Conservation (phyloP, 2,329 filamentous ascomycete species). For the Diaporthe citri region DNA sequence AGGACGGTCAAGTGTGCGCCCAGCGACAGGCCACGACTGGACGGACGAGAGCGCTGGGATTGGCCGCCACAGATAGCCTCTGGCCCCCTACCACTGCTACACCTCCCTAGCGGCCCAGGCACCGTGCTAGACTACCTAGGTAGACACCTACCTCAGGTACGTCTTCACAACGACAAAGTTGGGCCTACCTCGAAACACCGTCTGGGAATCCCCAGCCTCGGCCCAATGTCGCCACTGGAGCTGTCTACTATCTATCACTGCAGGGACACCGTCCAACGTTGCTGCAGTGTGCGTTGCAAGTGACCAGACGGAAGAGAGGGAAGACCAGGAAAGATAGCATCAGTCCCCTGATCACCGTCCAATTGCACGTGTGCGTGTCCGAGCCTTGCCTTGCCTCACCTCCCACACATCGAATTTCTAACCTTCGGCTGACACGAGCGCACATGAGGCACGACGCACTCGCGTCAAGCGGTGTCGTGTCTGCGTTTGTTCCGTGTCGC, state of each 20-base stretch:
- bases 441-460: background rate
- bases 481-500: slow-evolving; percentile 31
- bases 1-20: slow-evolving; percentile 32
- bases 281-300: slow-evolving; percentile 33
- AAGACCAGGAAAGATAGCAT: slow-evolving; percentile 15
- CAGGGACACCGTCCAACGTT: slow-evolving; percentile 22
- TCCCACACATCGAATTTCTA: background rate
- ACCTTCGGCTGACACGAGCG: slow-evolving; percentile 23
- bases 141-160: background rate
- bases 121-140: background rate
- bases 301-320: slow-evolving; percentile 9
- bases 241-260: slow-evolving; percentile 3
- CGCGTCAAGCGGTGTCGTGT: slow-evolving; percentile 20
- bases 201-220: slow-evolving; percentile 25
- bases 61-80: slow-evolving; percentile 26
- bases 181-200: slow-evolving; percentile 31
- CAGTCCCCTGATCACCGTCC: slow-evolving; percentile 22
- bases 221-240: slow-evolving; percentile 28
- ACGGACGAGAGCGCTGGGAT: slow-evolving; percentile 26
- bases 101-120: slow-evolving; percentile 1
- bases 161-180: slow-evolving; percentile 15
- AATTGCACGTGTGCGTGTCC: slow-evolving; percentile 9
- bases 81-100: slow-evolving; percentile 6
- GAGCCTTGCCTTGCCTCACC: slow-evolving; percentile 14
- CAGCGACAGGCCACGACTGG: slow-evolving; percentile 32